phyloP scores from a whole-genome alignment of 1,284 basidiomycete genomes.

The Puccinia horiana region DNA sequence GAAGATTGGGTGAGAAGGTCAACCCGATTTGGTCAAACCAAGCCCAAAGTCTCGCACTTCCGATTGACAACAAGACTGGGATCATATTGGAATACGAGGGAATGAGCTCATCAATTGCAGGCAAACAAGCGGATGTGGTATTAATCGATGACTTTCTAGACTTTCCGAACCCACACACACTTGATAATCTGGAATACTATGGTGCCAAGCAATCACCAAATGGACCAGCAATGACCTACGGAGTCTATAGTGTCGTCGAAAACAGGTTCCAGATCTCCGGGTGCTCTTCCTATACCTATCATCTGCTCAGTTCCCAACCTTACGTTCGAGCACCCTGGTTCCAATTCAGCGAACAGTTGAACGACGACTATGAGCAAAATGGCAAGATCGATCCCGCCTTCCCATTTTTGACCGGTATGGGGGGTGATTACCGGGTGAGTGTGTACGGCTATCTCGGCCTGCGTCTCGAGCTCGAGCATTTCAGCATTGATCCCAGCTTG shows the following conservation, averaged over 20 bases:
- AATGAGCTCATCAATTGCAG: slow-evolving; percentile 52
- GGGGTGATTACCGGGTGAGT: slow-evolving; percentile 52
- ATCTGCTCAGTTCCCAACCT: slow-evolving; percentile 52
- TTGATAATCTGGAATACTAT: slow-evolving; percentile 54
- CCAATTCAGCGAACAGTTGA: slow-evolving; percentile 55
- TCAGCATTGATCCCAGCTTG: background rate
- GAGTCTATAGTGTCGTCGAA: slow-evolving; percentile 53
- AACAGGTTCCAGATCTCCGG: slow-evolving; percentile 52
- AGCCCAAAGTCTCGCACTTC: slow-evolving; percentile 48
- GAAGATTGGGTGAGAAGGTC: slow-evolving; percentile 29
- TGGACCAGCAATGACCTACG: slow-evolving; percentile 56
- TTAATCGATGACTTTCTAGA: slow-evolving; percentile 55
- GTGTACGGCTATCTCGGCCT: slow-evolving; percentile 25
- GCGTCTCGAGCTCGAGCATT: slow-evolving; percentile 27
- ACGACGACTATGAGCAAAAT: slow-evolving; percentile 52
- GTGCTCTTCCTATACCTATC: slow-evolving; percentile 54
- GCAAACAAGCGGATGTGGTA: slow-evolving; percentile 56
- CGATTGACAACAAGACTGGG: slow-evolving; percentile 42
- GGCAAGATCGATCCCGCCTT: slow-evolving; percentile 54
- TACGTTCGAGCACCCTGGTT: slow-evolving; percentile 54
- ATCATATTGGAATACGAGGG: slow-evolving; percentile 55
- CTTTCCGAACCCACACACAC: slow-evolving; percentile 47
- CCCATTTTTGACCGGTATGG: slow-evolving; percentile 55
- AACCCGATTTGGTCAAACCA: slow-evolving; percentile 53
- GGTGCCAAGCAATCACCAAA: slow-evolving; percentile 49